Percentiles rank a stretch among this genome's conserved stretches.
phyloP scores from a whole-genome alignment of 108 stramenopile species.

The Skeletonema marinoi region DNA sequence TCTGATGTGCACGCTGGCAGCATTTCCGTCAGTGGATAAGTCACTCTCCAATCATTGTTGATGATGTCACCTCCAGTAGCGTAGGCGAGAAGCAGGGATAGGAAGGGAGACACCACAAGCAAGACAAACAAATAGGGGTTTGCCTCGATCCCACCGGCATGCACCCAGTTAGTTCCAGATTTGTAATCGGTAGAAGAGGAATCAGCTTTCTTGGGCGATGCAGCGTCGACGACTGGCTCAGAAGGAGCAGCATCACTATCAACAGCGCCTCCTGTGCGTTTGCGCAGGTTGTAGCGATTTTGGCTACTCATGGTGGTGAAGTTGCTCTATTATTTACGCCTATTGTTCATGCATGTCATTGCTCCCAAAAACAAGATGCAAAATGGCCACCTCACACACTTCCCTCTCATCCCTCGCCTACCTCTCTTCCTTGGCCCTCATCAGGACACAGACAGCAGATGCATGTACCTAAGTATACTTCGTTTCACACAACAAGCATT shows the following conservation, averaged over 20 bases:
- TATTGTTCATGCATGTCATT: not conserved
- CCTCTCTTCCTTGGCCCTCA: no score
- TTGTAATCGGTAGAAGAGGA: conserved; percentile 31
- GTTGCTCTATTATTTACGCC: not conserved
- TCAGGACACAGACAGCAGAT: no score
- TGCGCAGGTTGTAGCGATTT: conserved; percentile 29
- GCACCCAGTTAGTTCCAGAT: conserved; percentile 63
- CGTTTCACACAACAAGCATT: no score
- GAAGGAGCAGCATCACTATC: not conserved
- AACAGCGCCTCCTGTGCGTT: conserved; percentile 15
- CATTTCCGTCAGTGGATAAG: conserved; percentile 53
- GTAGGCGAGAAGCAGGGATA: conserved; percentile 59
- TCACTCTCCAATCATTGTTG: conserved; percentile 19
- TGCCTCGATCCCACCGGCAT: conserved; percentile 58
- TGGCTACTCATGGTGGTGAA: conserved; percentile 22
- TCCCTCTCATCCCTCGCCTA: no score
- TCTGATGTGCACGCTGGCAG: conserved; percentile 31
- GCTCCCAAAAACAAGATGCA: not conserved
- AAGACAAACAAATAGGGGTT: conserved; percentile 63
- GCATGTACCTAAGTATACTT: no score
- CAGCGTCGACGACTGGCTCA: not conserved
- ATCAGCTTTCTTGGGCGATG: not conserved
- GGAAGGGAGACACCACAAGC: conserved; percentile 54
- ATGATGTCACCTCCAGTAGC: conserved; percentile 47
- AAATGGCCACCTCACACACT: no score